Base-by-base conservation (phyloP, 139 green algal genomes). In the Pseudopediastrum boryanum region DNA sequence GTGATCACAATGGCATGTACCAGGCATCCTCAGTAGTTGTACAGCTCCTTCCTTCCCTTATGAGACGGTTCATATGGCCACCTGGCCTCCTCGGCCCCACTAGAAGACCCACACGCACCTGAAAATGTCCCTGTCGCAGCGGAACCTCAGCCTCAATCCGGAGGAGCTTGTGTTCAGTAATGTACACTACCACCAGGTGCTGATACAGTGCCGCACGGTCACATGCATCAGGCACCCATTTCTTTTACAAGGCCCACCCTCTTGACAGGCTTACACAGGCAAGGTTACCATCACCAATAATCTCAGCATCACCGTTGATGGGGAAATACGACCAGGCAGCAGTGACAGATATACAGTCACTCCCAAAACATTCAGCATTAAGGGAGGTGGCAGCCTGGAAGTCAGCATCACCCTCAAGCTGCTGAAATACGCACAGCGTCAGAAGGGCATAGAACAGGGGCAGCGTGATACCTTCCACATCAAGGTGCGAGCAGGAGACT, bases 391-490 rank as follows among this genome's bases (percentile, higher is more conserved):
- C 23, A 81, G 54, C 2, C 62, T 33, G 0, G 31, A 72, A 0
- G 63, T 94, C 8, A 83, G 85, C 31, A 74, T 96, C 16, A 80
- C 39, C 31, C 84, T 95, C 1, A 75, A 69, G 1, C 73, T 94
- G 7, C 35, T 93, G 23, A 88, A 84, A 35, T 94, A 92, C 84
- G 90, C 85, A 4, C 77, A 89, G 64, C 77, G 73, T 29, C 80
- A 85, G 44, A 93, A 92, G 44, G 90, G 87, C 6, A 65, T 80
- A 5, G 78, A 90, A 41, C 73, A 85, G 44, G 89, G 89, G 0
- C 92, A 94, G 58, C 67, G 87, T 0, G 92, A 96, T 39, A 78
- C 92, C 8, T 92, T 96, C 33, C 87, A 93, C 65, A 91, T 96
- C 82, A 95, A 94, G 86, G 89, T 86, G 41, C 58, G 59, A n/a